A percentile compares a stretch with the other conserved stretches of the same genome.
These are phyloP conservation scores for Globisporangium yorkense DNA, from an alignment of 352 stramenopile genomes.

Conservation along the genomic window DNA sequence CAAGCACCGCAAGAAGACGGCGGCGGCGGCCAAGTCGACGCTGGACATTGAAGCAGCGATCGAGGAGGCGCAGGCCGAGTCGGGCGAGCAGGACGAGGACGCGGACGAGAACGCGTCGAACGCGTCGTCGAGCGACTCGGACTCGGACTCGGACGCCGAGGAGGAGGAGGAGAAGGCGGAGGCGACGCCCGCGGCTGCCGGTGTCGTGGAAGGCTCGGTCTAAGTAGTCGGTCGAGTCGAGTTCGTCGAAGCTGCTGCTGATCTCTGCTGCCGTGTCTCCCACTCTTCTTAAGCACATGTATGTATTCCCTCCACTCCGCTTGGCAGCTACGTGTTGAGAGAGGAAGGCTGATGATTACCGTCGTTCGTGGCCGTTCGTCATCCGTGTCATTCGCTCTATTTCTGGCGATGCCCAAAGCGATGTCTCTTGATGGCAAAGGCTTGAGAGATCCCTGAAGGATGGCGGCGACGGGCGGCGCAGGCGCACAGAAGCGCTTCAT, in stretches of 20 bases:
- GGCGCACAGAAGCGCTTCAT: slow-evolving; percentile 39
- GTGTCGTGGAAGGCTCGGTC: slow-evolving; percentile 56
- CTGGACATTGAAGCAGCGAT: slow-evolving; percentile 25
- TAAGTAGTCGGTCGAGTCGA: slow-evolving; percentile 19
- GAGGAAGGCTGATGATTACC: not conserved
- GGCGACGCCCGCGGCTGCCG: slow-evolving; percentile 21
- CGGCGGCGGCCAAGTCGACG: slow-evolving; percentile 35
- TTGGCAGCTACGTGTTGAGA: not conserved
- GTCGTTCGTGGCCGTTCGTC: not conserved
- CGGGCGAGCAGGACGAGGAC: slow-evolving; percentile 30
- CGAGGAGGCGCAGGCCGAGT: slow-evolving; percentile 29
- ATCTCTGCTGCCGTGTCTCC: not conserved
- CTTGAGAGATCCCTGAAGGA: not conserved
- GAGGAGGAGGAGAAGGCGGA: slow-evolving; percentile 30
- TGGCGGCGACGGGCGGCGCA: not conserved
- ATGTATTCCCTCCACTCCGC: slow-evolving; percentile 11
- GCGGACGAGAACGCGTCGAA: slow-evolving; percentile 20
- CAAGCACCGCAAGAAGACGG: slow-evolving; percentile 36
- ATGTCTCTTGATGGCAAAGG: not conserved
- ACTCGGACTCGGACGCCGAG: slow-evolving; percentile 31
- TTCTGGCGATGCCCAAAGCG: not conserved
- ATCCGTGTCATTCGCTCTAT: not conserved
- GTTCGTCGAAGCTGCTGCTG: not conserved
- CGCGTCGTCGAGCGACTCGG: slow-evolving; percentile 19
- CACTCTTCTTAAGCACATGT: slow-evolving; percentile 7